Evolutionary conservation across 2,329 filamentous ascomycete genomes (phyloP), one percentile per base, ranked within the genome.

Genomic region (Amauroascus verrucosus): DNA sequence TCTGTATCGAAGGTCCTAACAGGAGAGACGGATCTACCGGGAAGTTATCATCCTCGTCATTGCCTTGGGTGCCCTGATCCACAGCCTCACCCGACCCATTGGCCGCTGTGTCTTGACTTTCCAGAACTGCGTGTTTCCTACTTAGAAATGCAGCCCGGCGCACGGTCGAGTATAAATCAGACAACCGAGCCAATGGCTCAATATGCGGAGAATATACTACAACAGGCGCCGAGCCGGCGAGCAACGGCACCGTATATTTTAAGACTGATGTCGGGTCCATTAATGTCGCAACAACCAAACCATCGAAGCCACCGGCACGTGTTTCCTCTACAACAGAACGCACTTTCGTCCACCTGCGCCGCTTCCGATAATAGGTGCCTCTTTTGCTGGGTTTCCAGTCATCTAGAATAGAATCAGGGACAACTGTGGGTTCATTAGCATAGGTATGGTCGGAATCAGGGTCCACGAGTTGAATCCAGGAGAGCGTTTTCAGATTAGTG

Each of bases 401-500:
- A 0, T 79, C 73, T 1, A 97, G 73, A 22, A 79, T 77, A 14
- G 82, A 79, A 0, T 82, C 74, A 0, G 81, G 62, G 1, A 84
- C 74, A 0, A 72, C 65, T 0, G 80, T 75, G 0, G 88, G 85
- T 51, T 84, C 78, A 24, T 79, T 77, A 30, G 75, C 70, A 69
- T 95, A 95, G 3, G 85, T 81, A 0, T 79, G 77, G 67, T 97
- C 93, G 28, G 81, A 74, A 33, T 80, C 72, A 0, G 93, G 93
- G 22, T 85, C 78, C 14, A 96, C 73, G 4, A 98, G 80, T 69
- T 97, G 91, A 1, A 98, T 79, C 90, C 91, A 98, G 26, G 88
- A 91, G 28, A 97, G 75, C 4, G 85, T 81, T 62, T 91, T 84
- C 49, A 98, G 80, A 65, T 93, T 84, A 14, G 80, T 84, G 67